phyloP scores from a whole-genome alignment of 192 early-diverging fungal genomes.

The Spizellomyces sp. region DNA sequence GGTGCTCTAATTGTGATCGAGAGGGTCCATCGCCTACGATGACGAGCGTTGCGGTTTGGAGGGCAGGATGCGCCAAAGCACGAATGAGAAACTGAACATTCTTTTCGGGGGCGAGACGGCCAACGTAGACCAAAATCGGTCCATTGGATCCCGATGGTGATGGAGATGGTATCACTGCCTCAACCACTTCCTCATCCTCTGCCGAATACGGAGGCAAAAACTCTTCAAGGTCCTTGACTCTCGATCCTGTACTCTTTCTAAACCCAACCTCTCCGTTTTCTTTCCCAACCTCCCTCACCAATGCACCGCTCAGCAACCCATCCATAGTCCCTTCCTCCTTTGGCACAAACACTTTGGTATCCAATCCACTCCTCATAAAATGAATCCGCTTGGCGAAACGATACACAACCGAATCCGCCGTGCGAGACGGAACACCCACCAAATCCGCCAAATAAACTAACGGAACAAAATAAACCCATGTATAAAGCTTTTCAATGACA shows the following conservation, averaged over 20 bases:
- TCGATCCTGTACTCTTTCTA: neutral
- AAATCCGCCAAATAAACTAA: constrained; percentile 47
- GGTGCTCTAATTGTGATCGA: constrained; percentile 32
- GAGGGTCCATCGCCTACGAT: constrained; percentile 54
- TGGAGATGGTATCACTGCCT: neutral
- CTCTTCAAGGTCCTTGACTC: neutral
- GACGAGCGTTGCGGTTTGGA: constrained; percentile 42
- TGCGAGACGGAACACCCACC: constrained; percentile 52
- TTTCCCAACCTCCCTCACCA: neutral
- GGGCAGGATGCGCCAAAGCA: constrained; percentile 33
- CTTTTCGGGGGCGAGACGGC: constrained; percentile 55
- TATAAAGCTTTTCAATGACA: constrained; percentile 42
- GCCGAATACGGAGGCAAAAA: constrained; percentile 14
- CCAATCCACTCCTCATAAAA: constrained; percentile 52
- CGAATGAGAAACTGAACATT: constrained; percentile 50
- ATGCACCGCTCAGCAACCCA: neutral
- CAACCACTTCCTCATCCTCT: neutral
- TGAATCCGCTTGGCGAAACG: constrained; percentile 47
- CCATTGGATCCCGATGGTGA: constrained; percentile 11
- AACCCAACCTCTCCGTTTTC: neutral
- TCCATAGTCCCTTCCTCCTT: neutral
- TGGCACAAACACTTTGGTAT: constrained; percentile 48
- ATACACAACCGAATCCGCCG: constrained; percentile 49
- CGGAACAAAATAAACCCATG: constrained; percentile 46
- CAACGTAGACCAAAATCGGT: constrained; percentile 48